Conservation (phyloP, 305 asterid species). For the Salvia sclarea region DNA sequence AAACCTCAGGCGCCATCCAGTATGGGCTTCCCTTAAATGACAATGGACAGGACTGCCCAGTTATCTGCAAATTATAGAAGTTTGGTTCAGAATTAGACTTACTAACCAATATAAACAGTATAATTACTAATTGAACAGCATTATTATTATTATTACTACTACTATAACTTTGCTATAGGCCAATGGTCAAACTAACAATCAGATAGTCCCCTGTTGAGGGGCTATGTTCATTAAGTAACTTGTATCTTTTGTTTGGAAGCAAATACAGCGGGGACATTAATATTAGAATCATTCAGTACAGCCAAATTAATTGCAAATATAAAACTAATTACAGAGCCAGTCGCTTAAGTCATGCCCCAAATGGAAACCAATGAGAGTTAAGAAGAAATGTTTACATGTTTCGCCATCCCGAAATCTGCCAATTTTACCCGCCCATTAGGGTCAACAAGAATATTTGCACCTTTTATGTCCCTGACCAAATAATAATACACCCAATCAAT, state of each 20-base stretch:
- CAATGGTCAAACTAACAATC: background rate
- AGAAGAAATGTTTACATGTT: conserved; percentile 44
- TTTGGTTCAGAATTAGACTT: conserved; percentile 10
- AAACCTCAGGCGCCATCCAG: conserved; percentile 87
- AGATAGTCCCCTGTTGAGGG: background rate
- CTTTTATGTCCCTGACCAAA: conserved; percentile 70
- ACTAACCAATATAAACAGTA: conserved; percentile 15
- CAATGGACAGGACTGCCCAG: conserved; percentile 51
- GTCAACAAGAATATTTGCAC: conserved; percentile 81
- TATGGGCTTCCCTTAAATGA: conserved; percentile 74
- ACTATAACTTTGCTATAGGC: background rate
- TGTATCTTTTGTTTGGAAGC: conserved; percentile 13
- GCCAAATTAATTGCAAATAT: conserved; percentile 13
- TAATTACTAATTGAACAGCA: background rate
- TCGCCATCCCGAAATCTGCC: conserved; percentile 73
- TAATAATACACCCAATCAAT: conserved; percentile 22
- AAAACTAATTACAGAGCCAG: conserved; percentile 1
- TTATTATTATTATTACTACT: background rate
- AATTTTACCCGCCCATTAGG: conserved; percentile 67
- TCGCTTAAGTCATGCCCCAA: conserved; percentile 4
- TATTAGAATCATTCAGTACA: background rate
- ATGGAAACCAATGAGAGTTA: conserved; percentile 2
- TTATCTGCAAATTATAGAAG: conserved; percentile 48
- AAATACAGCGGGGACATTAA: background rate
- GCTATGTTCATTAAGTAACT: background rate